A percentile compares a stretch with the other conserved stretches of the same genome.
These are phyloP conservation scores for Tuber brumale DNA, from an alignment of 495 filamentous ascomycete genomes.

Conservation along the genomic window DNA sequence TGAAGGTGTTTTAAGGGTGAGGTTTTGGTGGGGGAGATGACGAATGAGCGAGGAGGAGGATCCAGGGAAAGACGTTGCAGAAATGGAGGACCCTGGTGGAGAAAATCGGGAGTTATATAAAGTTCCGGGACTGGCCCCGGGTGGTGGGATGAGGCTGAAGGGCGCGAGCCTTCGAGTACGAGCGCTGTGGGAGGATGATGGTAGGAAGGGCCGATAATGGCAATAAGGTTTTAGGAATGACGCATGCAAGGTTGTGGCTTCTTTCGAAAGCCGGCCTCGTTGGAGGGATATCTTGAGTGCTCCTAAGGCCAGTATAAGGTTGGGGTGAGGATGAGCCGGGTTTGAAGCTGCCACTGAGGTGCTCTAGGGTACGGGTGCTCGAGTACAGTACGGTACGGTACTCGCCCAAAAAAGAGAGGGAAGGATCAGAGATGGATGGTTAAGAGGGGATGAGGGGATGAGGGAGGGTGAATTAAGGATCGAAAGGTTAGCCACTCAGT, in stretches of 20 bases:
- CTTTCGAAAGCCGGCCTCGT: not conserved
- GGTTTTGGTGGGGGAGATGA: conserved; percentile 26
- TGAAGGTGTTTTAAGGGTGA: conserved; percentile 14
- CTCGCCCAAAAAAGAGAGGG: not conserved
- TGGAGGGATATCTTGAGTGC: not conserved
- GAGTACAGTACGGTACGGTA: not conserved
- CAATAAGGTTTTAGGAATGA: not conserved
- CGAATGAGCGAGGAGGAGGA: conserved; percentile 35
- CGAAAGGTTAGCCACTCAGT: not conserved
- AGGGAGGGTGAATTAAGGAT: not conserved
- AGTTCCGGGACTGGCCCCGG: not conserved
- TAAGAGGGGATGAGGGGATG: not conserved
- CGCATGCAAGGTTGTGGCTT: not conserved
- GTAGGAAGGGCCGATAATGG: not conserved
- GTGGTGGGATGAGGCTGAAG: not conserved
- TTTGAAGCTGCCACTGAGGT: not conserved
- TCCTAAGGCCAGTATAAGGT: not conserved
- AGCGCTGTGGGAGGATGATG: not conserved
- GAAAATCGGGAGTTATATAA: not conserved
- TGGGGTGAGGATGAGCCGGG: not conserved
- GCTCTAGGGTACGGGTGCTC: not conserved
- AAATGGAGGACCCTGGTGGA: conserved; percentile 13
- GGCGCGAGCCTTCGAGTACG: not conserved
- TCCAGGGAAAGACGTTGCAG: conserved; percentile 1
- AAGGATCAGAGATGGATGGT: not conserved